These are phyloP conservation scores for Syncephalastrum sp. DNA, from an alignment of 371 early-diverging fungal species.

Conservation along the genomic window DNA sequence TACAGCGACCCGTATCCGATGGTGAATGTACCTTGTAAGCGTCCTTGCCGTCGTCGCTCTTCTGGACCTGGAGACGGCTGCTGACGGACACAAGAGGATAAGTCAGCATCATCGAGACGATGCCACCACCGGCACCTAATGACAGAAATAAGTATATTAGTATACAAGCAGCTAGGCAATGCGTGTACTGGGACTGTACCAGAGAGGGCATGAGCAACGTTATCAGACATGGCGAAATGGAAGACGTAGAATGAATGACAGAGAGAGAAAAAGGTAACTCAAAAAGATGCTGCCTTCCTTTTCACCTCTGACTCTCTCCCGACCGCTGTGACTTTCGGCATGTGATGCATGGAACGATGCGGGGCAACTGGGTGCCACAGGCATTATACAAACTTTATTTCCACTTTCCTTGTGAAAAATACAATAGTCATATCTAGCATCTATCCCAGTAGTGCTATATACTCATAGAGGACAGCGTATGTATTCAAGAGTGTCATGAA, in stretches of 20 bases:
- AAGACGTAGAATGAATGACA: constrained; percentile 9
- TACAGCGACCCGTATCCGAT: background rate
- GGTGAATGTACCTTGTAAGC: constrained; percentile 58
- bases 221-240: constrained; percentile 76
- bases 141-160: background rate
- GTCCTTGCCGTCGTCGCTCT: constrained; percentile 58
- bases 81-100: constrained; percentile 93
- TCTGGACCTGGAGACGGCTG: constrained; percentile 87
- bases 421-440: too few species aligned
- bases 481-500: too few species aligned
- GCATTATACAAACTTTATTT: too few species aligned
- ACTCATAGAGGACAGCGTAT: too few species aligned
- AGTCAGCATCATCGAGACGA: constrained; percentile 91
- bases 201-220: constrained; percentile 86
- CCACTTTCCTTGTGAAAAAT: too few species aligned
- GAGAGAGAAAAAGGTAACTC: constrained; percentile 9
- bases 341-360: too few species aligned
- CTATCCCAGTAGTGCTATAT: too few species aligned
- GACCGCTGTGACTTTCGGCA: too few species aligned
- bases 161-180: background rate
- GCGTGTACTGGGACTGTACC: background rate
- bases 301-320: too few species aligned
- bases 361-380: too few species aligned
- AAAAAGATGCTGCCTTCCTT: too few species aligned
- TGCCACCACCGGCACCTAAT: constrained; percentile 93